Evolutionary conservation across 345 rosid species (phyloP), one percentile per base, ranked within the genome.

Genomic region (Chamaenerion angustifolium): DNA sequence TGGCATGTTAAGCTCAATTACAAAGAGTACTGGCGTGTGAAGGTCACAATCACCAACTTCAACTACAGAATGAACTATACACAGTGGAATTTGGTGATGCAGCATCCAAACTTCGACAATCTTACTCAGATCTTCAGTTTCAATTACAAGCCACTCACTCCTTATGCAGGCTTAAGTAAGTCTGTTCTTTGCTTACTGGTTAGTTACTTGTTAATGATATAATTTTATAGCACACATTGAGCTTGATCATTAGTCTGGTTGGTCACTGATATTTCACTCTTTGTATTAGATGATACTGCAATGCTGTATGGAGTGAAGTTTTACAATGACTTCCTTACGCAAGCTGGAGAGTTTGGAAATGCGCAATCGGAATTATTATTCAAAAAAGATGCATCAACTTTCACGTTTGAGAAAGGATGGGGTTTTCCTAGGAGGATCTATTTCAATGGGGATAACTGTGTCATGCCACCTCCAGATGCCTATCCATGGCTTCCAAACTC

Each of bases 371-470:
- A 80, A 69, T 40, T 85, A 25, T 73, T 85, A 12, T 71, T 82
- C 61, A 73, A 56, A 23, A 85, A 85, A 66, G 95, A 80, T 42
- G 42, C 52, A 40, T 55, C 68, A 27, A 64, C 69, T 23, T 80
- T 79, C 66, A 79, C 87, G 37, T 64, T 81, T 23, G 82, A 76
- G 27, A 77, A 75, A 55, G 89, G 94, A 44, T 84, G 94, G 94
- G 82, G 77, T 27, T 79, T 82, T 52, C 95, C 95, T 13, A 58
- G 73, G 53, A 77, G 77, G 68, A 70, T 85, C 25, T 79, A 79
- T 46, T 85, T 82, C 71, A 74, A 74, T 19, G 79, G 79, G 0
- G 79, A 74, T 27, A 64, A 64, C 45, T 74, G 79, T 27, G 73
- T 74, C 23, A 64, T 74, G 79, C 79, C 79, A 5, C 76, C 79